phyloP scores from a whole-genome alignment of 345 rosid species.

The Arabis alpina region DNA sequence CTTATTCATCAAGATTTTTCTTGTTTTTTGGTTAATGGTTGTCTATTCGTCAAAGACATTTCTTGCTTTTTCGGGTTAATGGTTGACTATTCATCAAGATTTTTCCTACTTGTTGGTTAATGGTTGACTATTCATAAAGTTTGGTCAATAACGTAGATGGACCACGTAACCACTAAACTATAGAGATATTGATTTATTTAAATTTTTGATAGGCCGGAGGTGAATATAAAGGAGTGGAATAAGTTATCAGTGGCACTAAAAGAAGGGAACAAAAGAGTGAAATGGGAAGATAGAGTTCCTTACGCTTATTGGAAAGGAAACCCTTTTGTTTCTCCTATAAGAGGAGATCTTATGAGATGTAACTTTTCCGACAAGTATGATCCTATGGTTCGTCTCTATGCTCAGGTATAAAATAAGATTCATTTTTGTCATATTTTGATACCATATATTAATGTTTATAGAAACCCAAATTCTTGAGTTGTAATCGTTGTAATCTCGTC shows the following conservation, averaged over 20 bases:
- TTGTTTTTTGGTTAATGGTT: not conserved
- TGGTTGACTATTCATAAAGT: slow-evolving; percentile 6
- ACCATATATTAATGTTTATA: no score
- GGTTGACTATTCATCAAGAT: slow-evolving; percentile 35
- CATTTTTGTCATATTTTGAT: no score
- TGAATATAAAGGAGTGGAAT: slow-evolving; percentile 70
- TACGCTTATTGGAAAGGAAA: slow-evolving; percentile 80
- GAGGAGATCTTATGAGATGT: slow-evolving; percentile 61
- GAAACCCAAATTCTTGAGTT: not conserved
- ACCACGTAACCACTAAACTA: not conserved
- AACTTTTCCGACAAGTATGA: slow-evolving; percentile 46
- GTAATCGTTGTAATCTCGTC: not conserved
- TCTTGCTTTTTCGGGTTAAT: not conserved
- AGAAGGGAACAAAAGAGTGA: slow-evolving; percentile 51
- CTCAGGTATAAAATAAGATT: slow-evolving; percentile 41
- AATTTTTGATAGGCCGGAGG: slow-evolving; percentile 53
- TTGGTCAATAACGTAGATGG: slow-evolving; percentile 15
- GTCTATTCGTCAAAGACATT: not conserved
- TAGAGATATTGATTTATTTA: not conserved
- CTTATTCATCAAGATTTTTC: not conserved
- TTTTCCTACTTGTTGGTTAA: not conserved
- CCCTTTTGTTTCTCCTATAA: slow-evolving; percentile 45
- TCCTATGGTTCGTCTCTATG: slow-evolving; percentile 50
- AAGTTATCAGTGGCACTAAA: slow-evolving; percentile 46
- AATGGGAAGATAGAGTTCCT: slow-evolving; percentile 69